These are phyloP conservation scores for Handroanthus guayacan DNA, from an alignment of 257 asterid genomes.

Conservation along the genomic window DNA sequence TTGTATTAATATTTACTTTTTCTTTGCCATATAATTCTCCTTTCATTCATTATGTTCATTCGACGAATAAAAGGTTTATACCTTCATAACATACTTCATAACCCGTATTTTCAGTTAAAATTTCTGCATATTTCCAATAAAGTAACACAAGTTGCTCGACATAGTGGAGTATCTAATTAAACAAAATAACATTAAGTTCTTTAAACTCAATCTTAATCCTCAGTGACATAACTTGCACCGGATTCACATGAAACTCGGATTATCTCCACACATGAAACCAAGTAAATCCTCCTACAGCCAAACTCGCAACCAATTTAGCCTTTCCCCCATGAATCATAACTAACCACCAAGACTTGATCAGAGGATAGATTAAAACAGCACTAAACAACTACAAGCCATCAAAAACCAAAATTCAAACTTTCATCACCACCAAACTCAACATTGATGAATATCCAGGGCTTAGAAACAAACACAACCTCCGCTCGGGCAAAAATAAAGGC, in stretches of 20 bases:
- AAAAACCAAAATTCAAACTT: constrained; percentile 11
- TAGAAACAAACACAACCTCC: constrained; percentile 51
- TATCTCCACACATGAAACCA: not conserved
- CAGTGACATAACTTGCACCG: not conserved
- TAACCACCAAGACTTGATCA: constrained; percentile 26
- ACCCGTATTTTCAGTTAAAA: constrained; percentile 3
- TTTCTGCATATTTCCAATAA: not conserved
- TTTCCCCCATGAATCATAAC: not conserved
- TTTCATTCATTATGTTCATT: not conserved
- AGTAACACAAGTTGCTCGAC: constrained; percentile 15
- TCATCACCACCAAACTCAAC: not conserved
- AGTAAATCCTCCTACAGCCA: constrained; percentile 19
- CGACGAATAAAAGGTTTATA: constrained; percentile 1
- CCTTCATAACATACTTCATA: not conserved
- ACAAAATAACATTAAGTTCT: not conserved
- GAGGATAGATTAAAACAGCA: not conserved
- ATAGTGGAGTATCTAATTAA: not conserved
- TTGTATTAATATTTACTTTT: not conserved
- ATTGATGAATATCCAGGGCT: not conserved
- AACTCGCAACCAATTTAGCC: not conserved
- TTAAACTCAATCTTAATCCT: constrained; percentile 15
- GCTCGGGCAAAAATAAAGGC: constrained; percentile 87
- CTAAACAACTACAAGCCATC: constrained; percentile 19
- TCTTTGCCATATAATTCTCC: not conserved
- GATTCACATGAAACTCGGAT: no score